Percentiles rank a stretch among this genome's conserved stretches.
Evolutionary conservation across 2,329 filamentous ascomycete genomes (phyloP).

Genomic region (Grosmannia clavigera): DNA sequence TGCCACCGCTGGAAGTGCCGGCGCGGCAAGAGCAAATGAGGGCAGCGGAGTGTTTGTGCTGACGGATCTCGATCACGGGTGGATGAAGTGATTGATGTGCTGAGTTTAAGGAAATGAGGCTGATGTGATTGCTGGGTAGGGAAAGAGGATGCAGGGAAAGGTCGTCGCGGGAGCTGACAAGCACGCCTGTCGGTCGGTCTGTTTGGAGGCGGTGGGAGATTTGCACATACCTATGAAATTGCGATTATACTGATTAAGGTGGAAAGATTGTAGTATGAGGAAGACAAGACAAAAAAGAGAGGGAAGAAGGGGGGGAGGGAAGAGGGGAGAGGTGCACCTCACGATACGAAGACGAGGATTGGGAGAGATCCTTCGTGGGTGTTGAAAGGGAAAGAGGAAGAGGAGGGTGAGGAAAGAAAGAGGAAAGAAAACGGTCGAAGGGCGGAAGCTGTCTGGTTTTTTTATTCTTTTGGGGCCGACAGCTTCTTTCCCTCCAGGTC

Average conservation of each 20-base stretch:
- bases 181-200: neutral
- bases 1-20: slow-evolving; percentile 1
- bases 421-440: slow-evolving; percentile 8
- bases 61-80: neutral
- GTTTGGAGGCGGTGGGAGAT: neutral
- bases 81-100: neutral
- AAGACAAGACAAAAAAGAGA: slow-evolving; percentile 3
- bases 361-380: slow-evolving; percentile 36
- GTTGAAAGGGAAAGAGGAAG: slow-evolving; percentile 21
- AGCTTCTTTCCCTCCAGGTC: neutral
- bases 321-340: slow-evolving; percentile 17
- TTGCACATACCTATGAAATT: neutral
- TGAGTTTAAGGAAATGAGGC: neutral
- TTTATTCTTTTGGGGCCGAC: slow-evolving; percentile 10
- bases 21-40: neutral
- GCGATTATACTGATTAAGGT: neutral
- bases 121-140: neutral
- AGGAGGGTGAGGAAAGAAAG: slow-evolving; percentile 15
- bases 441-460: slow-evolving; percentile 11
- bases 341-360: slow-evolving; percentile 30
- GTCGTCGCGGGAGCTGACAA: neutral
- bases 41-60: neutral
- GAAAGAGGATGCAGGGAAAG: neutral
- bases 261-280: neutral
- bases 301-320: neutral